These are phyloP conservation scores for Globisporangium solare DNA, from an alignment of 352 stramenopile genomes.

Conservation along the genomic window DNA sequence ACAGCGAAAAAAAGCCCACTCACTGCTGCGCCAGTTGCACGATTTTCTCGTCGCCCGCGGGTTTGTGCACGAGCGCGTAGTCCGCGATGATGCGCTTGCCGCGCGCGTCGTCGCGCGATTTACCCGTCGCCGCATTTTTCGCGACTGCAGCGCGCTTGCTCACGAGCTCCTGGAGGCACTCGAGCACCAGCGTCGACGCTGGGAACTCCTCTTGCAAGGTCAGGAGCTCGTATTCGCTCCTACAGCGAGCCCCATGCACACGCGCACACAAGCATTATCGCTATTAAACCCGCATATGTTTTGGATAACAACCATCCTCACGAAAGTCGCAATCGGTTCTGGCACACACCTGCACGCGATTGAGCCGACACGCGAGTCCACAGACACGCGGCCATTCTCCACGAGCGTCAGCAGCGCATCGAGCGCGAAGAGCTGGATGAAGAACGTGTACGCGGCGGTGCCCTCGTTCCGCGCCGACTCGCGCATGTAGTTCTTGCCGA, in stretches of 20 bases:
- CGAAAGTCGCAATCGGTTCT: no score
- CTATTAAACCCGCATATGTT: not conserved
- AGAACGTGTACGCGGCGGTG: conserved; percentile 77
- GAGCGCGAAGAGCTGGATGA: conserved; percentile 76
- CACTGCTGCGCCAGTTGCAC: conserved; percentile 47
- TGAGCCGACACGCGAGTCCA: conserved; percentile 25
- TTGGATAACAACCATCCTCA: no score
- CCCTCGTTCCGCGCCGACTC: conserved; percentile 49
- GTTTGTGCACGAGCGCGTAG: conserved; percentile 66
- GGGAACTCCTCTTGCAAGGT: conserved; percentile 47
- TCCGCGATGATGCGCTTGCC: conserved; percentile 64
- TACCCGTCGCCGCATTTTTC: conserved; percentile 56
- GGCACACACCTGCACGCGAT: conserved; percentile 7
- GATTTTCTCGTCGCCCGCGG: conserved; percentile 33
- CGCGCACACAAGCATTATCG: no score
- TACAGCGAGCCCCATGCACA: no score
- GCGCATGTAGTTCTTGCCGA: conserved; percentile 87
- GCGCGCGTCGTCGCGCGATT: conserved; percentile 65
- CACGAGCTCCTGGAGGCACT: conserved; percentile 64
- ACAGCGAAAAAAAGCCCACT: conserved; percentile 2
- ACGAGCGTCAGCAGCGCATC: conserved; percentile 40
- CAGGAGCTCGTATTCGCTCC: conserved; percentile 27
- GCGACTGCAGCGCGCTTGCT: conserved; percentile 43
- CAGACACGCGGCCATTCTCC: conserved; percentile 23
- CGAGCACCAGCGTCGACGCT: conserved; percentile 23